A percentile compares a stretch with the other conserved stretches of the same genome.
Evolutionary conservation across 805 yeast species (phyloP).

Genomic region (Saccharomycopsis oosterbeekiorum): DNA sequence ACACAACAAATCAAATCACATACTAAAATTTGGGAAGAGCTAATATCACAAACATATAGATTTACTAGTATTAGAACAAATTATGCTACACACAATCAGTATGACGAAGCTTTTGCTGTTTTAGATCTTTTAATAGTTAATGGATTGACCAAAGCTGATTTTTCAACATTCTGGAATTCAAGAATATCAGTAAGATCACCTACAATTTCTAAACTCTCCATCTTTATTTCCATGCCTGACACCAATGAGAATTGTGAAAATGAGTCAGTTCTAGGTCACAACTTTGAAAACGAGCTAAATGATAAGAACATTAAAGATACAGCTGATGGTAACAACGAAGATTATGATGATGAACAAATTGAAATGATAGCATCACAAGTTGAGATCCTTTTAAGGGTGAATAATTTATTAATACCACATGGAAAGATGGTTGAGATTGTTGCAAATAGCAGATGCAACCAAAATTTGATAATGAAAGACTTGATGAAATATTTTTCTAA

Average conservation of each 20-base stretch:
- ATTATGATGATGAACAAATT: slow-evolving; percentile 26
- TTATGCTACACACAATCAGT: slow-evolving; percentile 17
- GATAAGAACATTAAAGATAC: not conserved
- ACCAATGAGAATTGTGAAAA: not conserved
- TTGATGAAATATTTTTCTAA: slow-evolving; percentile 33
- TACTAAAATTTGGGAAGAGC: slow-evolving; percentile 39
- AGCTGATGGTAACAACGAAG: slow-evolving; percentile 22
- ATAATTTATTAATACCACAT: slow-evolving; percentile 37
- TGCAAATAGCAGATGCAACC: slow-evolving; percentile 29
- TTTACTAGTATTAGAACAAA: slow-evolving; percentile 26
- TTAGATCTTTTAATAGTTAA: slow-evolving; percentile 28
- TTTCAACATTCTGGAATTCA: slow-evolving; percentile 28
- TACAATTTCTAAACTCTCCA: slow-evolving; percentile 32
- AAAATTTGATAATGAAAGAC: slow-evolving; percentile 30
- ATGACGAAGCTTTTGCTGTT: slow-evolving; percentile 21
- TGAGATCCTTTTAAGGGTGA: slow-evolving; percentile 35
- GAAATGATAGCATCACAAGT: slow-evolving; percentile 32
- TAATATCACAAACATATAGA: slow-evolving; percentile 33
- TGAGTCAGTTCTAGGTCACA: not conserved
- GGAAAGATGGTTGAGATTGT: slow-evolving; percentile 32
- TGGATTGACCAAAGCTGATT: slow-evolving; percentile 26
- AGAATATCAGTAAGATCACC: slow-evolving; percentile 30
- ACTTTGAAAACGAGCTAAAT: not conserved
- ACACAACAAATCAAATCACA: slow-evolving; percentile 30
- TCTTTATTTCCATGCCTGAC: slow-evolving; percentile 12